Base-by-base conservation (phyloP, 2,329 filamentous ascomycete species). In the Teratosphaeria viscida region DNA sequence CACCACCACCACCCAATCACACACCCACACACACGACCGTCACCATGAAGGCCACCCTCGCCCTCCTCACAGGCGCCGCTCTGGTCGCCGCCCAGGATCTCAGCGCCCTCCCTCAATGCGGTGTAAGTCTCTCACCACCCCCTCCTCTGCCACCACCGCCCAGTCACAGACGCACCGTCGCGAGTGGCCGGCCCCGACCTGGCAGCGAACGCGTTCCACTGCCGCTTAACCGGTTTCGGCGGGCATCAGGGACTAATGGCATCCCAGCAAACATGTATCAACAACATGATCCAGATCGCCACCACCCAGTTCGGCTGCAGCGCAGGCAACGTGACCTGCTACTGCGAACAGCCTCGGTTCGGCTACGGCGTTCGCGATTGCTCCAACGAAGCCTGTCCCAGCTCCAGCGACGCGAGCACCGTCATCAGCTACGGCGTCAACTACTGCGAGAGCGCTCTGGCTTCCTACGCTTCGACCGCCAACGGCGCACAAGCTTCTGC, bases 291-390 rank as follows among this genome's bases (percentile, higher is more conserved):
- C 58, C 60, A 57, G 43, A 65, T 70, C 52, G 71, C 71, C 32
- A 56, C 57, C 54, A 55, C 61, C 35, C 35, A 66, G 14, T 66
- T 74, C 59, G 68, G 68, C 59, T 75, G 73, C 66, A 29, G 35
- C 32, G 53, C 37, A 16, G 66, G 65, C 61, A 68, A 75, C 63
- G 65, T 68, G 26, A 62, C 61, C 29, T 75, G 73, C 70, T 70
- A 71, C 64, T 75, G 73, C 70, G 61, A 59, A 53, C 65, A 70
- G 58, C 65, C 64, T 49, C 62, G 70, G 61, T 75, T 74, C 63
- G 71, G 71, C 60, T 73, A 70, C 63, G 73, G 73, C 63, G 67
- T 75, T 29, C 71, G 73, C 57, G 73, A 75, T 63, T 75, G 73
- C 65, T 61, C 73, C 58, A 68, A 70, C 60, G 54, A 73, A 66